Evolutionary conservation across 2,329 filamentous ascomycete species (phyloP).

Genomic region (Monilinia fructicola): DNA sequence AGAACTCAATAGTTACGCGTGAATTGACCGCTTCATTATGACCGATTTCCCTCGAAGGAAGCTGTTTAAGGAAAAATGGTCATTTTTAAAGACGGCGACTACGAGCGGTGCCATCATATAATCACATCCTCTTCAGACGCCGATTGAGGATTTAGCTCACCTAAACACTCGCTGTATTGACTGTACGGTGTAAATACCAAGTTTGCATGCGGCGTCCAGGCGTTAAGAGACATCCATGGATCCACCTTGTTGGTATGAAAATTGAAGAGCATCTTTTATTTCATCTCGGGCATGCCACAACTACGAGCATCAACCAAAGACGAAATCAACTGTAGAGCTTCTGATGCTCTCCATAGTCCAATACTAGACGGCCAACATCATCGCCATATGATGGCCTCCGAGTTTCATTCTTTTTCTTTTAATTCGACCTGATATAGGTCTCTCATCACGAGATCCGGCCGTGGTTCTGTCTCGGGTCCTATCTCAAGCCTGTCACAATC

Average conservation of each 20-base stretch:
- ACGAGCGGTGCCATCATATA: background rate
- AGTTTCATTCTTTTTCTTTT: background rate
- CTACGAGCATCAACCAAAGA: background rate
- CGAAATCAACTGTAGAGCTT: background rate
- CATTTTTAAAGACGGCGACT: background rate
- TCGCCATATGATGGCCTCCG: background rate
- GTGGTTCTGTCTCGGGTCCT: background rate
- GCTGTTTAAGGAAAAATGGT: background rate
- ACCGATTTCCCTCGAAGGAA: background rate
- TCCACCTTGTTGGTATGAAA: background rate
- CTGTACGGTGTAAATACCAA: background rate
- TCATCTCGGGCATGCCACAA: background rate
- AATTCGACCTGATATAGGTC: conserved; percentile 12
- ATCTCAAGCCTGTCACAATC: conserved; percentile 1
- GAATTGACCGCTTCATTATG: background rate
- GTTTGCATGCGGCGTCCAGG: background rate
- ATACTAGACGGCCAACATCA: conserved; percentile 3
- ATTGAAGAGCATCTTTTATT: background rate
- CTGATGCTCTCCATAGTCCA: background rate
- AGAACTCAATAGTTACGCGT: background rate
- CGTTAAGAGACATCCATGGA: conserved; percentile 8
- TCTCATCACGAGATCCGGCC: background rate
- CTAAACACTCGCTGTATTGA: background rate
- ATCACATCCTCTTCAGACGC: background rate
- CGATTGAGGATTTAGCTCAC: background rate